A percentile compares a stretch with the other conserved stretches of the same genome.
phyloP scores from a whole-genome alignment of 2,329 filamentous ascomycete species.

The Neoarthrinium moseri region DNA sequence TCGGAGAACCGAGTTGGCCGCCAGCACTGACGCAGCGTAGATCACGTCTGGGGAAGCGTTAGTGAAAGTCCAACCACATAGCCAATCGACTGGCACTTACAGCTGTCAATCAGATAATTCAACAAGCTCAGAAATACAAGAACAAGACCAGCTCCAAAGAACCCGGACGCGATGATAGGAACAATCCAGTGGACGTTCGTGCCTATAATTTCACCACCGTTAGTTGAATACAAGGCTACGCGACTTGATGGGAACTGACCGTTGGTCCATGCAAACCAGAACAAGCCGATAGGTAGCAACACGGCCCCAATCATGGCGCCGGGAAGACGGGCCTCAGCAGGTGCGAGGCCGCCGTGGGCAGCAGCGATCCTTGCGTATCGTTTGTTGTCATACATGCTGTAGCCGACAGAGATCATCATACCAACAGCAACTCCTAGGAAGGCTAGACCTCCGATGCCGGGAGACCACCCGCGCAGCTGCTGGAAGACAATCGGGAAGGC shows the following conservation, averaged over 20 bases:
- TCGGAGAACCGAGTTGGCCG: slow-evolving; percentile 69
- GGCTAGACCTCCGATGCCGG: slow-evolving; percentile 59
- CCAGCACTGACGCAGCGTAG: slow-evolving; percentile 72
- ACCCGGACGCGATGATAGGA: slow-evolving; percentile 30
- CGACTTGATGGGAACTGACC: slow-evolving; percentile 21
- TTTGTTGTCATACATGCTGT: slow-evolving; percentile 54
- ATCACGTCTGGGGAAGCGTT: slow-evolving; percentile 41
- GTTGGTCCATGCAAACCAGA: slow-evolving; percentile 70
- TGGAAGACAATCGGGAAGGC: slow-evolving; percentile 68
- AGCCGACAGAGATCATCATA: slow-evolving; percentile 57
- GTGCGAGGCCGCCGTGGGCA: slow-evolving; percentile 48
- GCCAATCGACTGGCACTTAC: slow-evolving; percentile 17
- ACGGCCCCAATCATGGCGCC: slow-evolving; percentile 61
- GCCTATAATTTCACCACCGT: not conserved
- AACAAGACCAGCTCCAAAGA: slow-evolving; percentile 41
- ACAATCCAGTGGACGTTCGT: slow-evolving; percentile 53
- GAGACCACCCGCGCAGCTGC: slow-evolving; percentile 54
- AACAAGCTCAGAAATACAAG: slow-evolving; percentile 56
- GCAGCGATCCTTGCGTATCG: slow-evolving; percentile 39
- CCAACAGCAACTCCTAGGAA: slow-evolving; percentile 70
- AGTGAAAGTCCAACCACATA: not conserved
- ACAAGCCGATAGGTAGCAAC: slow-evolving; percentile 62
- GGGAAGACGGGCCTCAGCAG: slow-evolving; percentile 65
- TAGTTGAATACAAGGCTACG: no score
- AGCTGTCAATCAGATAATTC: slow-evolving; percentile 59